Evolutionary conservation across 345 rosid genomes (phyloP), one percentile per base, ranked within the genome.

Genomic region (Euphorbia pulcherrima): DNA sequence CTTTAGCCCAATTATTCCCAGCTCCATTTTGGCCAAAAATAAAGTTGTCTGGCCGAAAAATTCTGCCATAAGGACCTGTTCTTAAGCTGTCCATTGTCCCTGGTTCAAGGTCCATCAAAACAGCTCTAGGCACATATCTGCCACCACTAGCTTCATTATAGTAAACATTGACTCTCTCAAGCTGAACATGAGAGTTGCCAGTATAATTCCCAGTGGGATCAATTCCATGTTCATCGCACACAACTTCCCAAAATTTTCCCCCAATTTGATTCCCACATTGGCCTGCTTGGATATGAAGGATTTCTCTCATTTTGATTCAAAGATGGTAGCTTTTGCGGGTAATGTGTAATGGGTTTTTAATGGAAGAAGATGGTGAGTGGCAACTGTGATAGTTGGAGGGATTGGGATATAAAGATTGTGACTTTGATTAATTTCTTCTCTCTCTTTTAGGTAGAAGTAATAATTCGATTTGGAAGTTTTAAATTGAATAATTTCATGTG

Each of bases 21-120:
- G 88, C 88, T 7, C 88, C 88, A 72, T 80, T 80, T 71, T 80
- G 86, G 46, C 88, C 88, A 13, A 82, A 84, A 30, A 84, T 82
- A 62, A 87, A 85, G 57, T 87, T 87, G 64, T 87, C 92, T 24
- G 92, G 92, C 74, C 92, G 72, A 68, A 87, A 87, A 58, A 87
- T 80, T 64, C 68, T 53, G 0, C 92, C 92, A 28, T 72, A 80
- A 10, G 87, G 84, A 21, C 86, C 79, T 4, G 82, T 83, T 37
- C 81, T 73, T 50, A 86, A 69, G 78, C 83, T 74, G 78, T 84
- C 88, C 88, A 84, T 84, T 37, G 88, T 84, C 1, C 88, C 88
- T 4, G 88, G 88, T 73, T 84, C 88, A 23, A 84, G 81, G 59
- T 84, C 88, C 83, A 84, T 68, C 11, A 84, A 69, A 52, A 82